Conservation (phyloP, 805 yeast species). For the Yamadazyma tumulicola region DNA sequence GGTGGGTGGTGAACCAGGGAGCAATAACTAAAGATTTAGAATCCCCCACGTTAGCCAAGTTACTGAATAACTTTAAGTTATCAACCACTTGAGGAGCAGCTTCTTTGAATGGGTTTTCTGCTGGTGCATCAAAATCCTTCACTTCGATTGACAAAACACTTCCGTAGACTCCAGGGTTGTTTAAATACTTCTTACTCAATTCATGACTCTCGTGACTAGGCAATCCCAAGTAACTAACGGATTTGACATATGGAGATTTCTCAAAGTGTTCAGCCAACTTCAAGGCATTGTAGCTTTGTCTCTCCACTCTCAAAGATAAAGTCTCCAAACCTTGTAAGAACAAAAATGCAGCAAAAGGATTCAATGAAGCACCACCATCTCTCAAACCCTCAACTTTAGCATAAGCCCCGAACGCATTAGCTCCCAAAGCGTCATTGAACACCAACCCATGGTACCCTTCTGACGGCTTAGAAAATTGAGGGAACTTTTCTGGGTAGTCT, state of each 20-base stretch:
- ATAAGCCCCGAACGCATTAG: constrained; percentile 70
- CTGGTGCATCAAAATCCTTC: constrained; percentile 40
- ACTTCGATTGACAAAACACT: constrained; percentile 90
- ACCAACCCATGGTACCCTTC: constrained; percentile 92
- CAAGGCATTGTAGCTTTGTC: constrained; percentile 82
- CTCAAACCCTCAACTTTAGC: constrained; percentile 81
- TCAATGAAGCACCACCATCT: constrained; percentile 87
- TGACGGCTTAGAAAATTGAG: constrained; percentile 86
- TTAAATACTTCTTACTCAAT: constrained; percentile 77
- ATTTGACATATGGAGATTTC: constrained; percentile 65
- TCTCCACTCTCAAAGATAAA: constrained; percentile 86
- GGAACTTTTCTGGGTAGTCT: constrained; percentile 63
- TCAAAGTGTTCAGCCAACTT: constrained; percentile 77
- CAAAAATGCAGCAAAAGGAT: constrained; percentile 86
- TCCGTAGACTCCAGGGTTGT: constrained; percentile 60
- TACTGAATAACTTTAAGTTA: constrained; percentile 76
- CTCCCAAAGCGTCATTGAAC: constrained; percentile 77
- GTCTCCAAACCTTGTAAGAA: constrained; percentile 92
- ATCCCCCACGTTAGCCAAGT: constrained; percentile 96
- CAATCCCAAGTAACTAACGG: constrained; percentile 94
- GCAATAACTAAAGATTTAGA: constrained; percentile 93
- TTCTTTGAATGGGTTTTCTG: constrained; percentile 50
- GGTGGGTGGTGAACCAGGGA: constrained; percentile 95
- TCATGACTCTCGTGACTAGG: constrained; percentile 75
- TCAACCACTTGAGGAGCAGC: constrained; percentile 86